Base-by-base conservation (phyloP, 352 stramenopile genomes). In the Pythium diclinum region DNA sequence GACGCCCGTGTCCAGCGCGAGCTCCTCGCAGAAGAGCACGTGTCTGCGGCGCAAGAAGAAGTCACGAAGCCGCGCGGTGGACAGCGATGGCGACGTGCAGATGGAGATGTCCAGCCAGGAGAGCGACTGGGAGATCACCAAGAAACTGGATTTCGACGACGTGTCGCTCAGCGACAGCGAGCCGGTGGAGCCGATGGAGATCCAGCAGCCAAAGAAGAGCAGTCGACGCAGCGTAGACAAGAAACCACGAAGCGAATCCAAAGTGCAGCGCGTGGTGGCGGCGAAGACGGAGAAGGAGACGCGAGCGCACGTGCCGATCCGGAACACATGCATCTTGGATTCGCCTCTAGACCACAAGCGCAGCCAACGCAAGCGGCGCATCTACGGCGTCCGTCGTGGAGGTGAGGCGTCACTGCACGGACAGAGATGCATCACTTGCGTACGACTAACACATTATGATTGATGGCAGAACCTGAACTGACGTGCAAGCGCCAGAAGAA, bases 251-350 rank as follows among this genome's bases (percentile, higher is more conserved):
- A 9, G 25, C 17, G 16, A 11, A 21, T 25, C 49, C 4, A 19
- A 38, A 40, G 11, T 4, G 4, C 19, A 17, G n/a, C 11, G 3
- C 13, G 32, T 11, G 10, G 8, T 23, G 3, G 9, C 7, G 9
- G 9, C 11, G 25, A 59, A 59, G 28, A 34, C 6, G 19, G 16
- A 33, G 19, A 51, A 40, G 28, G 55, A 46, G 33, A 44, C 49
- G 28, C 33, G 13, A 46, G 49, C 32, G 14, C 11, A 10, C 9
- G 23, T 2, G 28, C 59, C 51, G 7, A 57, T 75, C 14, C 59
- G 46, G 6, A 75, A 75, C 55, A 71, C 68, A 14, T 75, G 68
- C 58, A 53, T 65, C 16, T 58, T 75, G 28, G 48, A 60, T 5
- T 75, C 68, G 10, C 68, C 63, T 7, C n/a, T 54, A 23, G 59